Conservation (phyloP, 352 stramenopile species). For the Phytophthora megakarya region DNA sequence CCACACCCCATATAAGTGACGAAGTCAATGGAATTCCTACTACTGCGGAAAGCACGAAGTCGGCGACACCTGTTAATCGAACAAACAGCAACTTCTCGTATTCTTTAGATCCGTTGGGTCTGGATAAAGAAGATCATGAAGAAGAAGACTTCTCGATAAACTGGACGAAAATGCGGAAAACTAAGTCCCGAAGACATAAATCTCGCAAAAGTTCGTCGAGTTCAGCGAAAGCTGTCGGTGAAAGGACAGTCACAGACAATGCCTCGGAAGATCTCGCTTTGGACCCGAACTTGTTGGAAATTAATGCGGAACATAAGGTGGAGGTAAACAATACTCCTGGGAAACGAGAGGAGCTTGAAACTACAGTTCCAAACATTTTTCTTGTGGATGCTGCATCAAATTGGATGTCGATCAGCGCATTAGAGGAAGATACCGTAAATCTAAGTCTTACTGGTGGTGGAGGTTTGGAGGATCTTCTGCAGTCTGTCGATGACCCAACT, state of each 20-base stretch:
- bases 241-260: constrained; percentile 1
- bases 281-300: not conserved
- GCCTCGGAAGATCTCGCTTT: constrained; percentile 6
- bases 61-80: not conserved
- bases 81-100: not conserved
- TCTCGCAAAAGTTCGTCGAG: constrained; percentile 1
- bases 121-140: constrained; percentile 24
- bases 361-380: constrained; percentile 6
- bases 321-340: not conserved
- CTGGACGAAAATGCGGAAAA: constrained; percentile 47
- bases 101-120: not conserved
- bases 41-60: not conserved
- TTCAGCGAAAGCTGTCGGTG: constrained; percentile 5
- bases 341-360: not conserved
- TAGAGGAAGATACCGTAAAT: constrained; percentile 10
- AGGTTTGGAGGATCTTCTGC: constrained; percentile 12
- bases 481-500: not conserved
- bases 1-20: constrained; percentile 5
- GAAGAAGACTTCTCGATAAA: constrained; percentile 54
- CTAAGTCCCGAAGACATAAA: constrained; percentile 31
- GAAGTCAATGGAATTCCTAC: constrained; percentile 3
- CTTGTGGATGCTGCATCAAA: constrained; percentile 28
- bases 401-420: constrained; percentile 28
- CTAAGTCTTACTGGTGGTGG: constrained; percentile 12
- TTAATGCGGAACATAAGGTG: constrained; percentile 1